phyloP scores from a whole-genome alignment of 176 grass and related monocot species.

The Thalia dealbata region DNA sequence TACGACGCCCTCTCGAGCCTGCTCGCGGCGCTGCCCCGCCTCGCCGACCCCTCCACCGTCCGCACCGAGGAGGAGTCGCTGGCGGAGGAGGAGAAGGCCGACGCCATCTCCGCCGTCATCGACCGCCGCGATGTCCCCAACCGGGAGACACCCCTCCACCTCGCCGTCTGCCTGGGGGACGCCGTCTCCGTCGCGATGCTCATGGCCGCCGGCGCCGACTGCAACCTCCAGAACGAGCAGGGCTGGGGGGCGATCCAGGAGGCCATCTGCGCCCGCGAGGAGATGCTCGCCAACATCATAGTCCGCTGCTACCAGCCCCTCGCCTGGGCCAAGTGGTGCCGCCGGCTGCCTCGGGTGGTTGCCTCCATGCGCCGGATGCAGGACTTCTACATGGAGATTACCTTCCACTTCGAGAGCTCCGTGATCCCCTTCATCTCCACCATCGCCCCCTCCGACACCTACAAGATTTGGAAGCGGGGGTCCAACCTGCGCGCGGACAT shows the following conservation, averaged over 20 bases:
- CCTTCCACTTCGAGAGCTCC: constrained; percentile 98
- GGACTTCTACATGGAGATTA: constrained; percentile 99
- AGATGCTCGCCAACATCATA: constrained; percentile 67
- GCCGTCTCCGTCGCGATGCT: constrained; percentile 54
- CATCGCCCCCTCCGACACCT: constrained; percentile 91
- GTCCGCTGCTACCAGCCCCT: constrained; percentile 86
- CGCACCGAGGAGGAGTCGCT: constrained; percentile 70
- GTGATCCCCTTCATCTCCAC: constrained; percentile 94
- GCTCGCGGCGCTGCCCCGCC: constrained; percentile 47
- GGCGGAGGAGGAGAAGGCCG: constrained; percentile 61
- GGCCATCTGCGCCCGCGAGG: constrained; percentile 87
- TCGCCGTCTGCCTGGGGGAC: constrained; percentile 71
- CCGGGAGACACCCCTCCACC: constrained; percentile 84
- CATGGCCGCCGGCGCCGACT: constrained; percentile 76
- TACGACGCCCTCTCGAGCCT: constrained; percentile 45
- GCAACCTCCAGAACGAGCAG: constrained; percentile 94
- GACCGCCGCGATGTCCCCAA: constrained; percentile 72
- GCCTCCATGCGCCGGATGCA: constrained; percentile 75
- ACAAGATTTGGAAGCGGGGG: constrained; percentile 89
- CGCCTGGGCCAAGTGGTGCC: constrained; percentile 97
- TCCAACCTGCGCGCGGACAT: constrained; percentile 88
- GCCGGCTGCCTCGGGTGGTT: constrained; percentile 65
- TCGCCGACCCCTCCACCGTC: constrained; percentile 48
- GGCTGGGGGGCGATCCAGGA: constrained; percentile 94
- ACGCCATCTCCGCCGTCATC: constrained; percentile 55